phyloP scores from a whole-genome alignment of 176 grass and related monocot species.

The Coix lacrymajobi region DNA sequence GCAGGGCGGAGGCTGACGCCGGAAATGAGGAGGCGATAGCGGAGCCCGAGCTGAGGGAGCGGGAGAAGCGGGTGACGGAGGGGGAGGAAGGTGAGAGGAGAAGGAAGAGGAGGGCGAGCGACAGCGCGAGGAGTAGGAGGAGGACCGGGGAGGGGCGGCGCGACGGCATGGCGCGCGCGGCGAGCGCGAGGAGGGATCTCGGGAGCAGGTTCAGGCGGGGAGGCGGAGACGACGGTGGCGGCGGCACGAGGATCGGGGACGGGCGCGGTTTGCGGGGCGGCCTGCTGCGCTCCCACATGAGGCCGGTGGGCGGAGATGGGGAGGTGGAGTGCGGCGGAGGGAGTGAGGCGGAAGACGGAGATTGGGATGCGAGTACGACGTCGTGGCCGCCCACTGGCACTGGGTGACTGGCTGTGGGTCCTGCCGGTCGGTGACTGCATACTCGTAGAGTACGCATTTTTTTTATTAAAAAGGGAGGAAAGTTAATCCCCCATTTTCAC shows the following conservation, averaged over 20 bases:
- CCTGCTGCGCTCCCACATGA: conserved; percentile 72
- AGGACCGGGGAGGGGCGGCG: conserved; percentile 27
- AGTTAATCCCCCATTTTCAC: no score
- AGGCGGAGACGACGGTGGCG: conserved; percentile 21
- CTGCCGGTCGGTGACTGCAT: background rate
- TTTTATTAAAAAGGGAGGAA: no score
- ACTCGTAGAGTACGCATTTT: no score
- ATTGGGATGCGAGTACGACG: background rate
- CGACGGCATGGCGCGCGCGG: conserved; percentile 38
- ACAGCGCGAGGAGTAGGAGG: conserved; percentile 29
- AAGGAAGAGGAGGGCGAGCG: conserved; percentile 39
- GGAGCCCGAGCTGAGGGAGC: conserved; percentile 1
- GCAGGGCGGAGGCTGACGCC: background rate
- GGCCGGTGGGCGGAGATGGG: conserved; percentile 3
- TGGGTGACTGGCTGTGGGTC: no score
- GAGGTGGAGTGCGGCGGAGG: background rate
- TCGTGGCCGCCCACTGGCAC: background rate
- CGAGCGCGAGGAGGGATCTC: conserved; percentile 42
- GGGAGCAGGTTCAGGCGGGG: conserved; percentile 24
- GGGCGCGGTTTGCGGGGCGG: conserved; percentile 45
- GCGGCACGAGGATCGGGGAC: conserved; percentile 33
- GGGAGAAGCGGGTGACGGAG: conserved; percentile 22
- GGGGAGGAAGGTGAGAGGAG: conserved; percentile 25
- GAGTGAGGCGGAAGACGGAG: background rate
- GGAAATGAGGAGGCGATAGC: background rate